Conservation (phyloP, 106 monocot genomes). For the Amphibolis antarctica region DNA sequence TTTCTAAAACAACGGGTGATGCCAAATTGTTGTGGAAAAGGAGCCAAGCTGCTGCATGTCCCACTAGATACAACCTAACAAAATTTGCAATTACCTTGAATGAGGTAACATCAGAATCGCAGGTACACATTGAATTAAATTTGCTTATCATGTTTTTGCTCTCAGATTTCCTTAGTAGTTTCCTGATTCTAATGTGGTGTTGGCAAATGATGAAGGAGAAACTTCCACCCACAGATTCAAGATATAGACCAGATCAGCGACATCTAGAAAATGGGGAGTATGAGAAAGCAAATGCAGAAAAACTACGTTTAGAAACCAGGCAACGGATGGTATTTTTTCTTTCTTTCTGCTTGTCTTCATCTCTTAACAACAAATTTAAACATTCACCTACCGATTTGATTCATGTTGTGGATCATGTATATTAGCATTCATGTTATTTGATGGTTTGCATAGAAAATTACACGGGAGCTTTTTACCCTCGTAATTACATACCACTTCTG, state of each 20-base stretch:
- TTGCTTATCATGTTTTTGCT: constrained; percentile 1
- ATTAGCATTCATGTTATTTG: too few species aligned
- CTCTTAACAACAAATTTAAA: too few species aligned
- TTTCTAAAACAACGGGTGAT: constrained; percentile 10
- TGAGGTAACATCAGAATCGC: constrained; percentile 45
- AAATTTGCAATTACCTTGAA: constrained; percentile 66
- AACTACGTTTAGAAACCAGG: constrained; percentile 60
- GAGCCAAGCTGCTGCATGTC: constrained; percentile 35
- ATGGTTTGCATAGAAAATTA: too few species aligned
- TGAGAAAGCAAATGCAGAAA: constrained; percentile 54
- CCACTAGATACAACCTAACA: constrained; percentile 61
- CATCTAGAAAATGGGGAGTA: constrained; percentile 73
- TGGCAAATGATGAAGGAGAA: constrained; percentile 42
- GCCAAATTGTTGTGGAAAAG: constrained; percentile 50
- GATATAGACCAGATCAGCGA: constrained; percentile 69
- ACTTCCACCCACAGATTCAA: constrained; percentile 85
- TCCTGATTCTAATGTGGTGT: constrained; percentile 15
- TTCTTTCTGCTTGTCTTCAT: neutral
- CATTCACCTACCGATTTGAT: too few species aligned
- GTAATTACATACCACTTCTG: too few species aligned
- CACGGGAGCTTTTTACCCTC: too few species aligned
- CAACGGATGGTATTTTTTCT: constrained; percentile 50
- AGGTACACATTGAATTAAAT: constrained; percentile 27
- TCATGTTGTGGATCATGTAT: too few species aligned
- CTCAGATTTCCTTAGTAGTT: neutral